phyloP scores from a whole-genome alignment of 495 filamentous ascomycete genomes.

The Aspergillus avenaceus region DNA sequence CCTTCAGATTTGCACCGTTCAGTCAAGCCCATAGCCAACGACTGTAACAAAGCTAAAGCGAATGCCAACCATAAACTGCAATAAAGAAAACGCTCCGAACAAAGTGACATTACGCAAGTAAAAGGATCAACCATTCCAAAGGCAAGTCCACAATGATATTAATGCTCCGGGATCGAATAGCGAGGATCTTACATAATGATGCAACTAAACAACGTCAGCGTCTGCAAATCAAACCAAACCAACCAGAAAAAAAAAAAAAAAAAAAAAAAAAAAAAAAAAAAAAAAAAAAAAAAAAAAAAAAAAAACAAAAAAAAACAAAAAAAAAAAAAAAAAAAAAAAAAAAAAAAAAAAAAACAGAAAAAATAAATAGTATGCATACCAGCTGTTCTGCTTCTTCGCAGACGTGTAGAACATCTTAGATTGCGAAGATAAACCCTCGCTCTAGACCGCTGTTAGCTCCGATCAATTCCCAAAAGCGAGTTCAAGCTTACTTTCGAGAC shows the following conservation, averaged over 20 bases:
- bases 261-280: no score
- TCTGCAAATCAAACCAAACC: no score
- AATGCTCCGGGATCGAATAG: not conserved
- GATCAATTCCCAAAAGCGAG: not conserved
- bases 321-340: not conserved
- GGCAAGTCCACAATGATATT: not conserved
- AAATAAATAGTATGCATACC: constrained; percentile 9
- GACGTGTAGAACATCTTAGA: constrained; percentile 93
- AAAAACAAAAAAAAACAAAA: not conserved
- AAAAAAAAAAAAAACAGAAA: not conserved
- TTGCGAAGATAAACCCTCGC: constrained; percentile 77
- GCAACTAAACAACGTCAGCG: not conserved
- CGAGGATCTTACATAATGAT: not conserved
- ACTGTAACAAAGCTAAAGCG: not conserved
- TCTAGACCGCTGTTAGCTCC: constrained; percentile 28
- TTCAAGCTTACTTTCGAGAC: constrained; percentile 55
- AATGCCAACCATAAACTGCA: constrained; percentile 1
- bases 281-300: not conserved
- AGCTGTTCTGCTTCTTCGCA: constrained; percentile 25
- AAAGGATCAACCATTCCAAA: not conserved
- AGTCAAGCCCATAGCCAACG: not conserved
- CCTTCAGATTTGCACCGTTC: not conserved
- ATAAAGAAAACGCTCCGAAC: not conserved
- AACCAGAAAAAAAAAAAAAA: no score
- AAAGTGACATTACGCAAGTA: not conserved